phyloP scores from a whole-genome alignment of 169 alveolate genomes.

The Neospora caninum region DNA sequence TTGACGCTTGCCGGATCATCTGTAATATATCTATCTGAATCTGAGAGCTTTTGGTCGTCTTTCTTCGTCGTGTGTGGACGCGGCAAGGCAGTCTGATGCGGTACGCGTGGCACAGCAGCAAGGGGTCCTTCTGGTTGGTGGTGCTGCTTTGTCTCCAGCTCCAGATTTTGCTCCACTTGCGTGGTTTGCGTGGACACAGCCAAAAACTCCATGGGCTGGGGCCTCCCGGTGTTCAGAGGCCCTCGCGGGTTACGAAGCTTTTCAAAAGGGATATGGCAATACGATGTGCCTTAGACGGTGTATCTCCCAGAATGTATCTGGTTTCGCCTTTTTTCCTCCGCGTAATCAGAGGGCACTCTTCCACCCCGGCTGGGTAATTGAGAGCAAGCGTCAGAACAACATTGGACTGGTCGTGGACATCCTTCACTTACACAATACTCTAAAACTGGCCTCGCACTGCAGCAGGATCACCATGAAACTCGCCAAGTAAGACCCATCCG shows the following conservation, averaged over 20 bases:
- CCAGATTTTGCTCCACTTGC: too few relatives aligned
- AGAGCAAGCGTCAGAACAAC: conserved; percentile 41
- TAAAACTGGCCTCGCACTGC: conserved; percentile 46
- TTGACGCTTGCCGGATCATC: too few relatives aligned
- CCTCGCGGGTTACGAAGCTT: too few relatives aligned
- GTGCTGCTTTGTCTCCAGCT: too few relatives aligned
- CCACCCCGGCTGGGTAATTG: conserved; percentile 38
- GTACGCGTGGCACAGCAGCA: neutral
- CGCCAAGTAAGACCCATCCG: conserved; percentile 34
- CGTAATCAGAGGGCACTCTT: conserved; percentile 46
- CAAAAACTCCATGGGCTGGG: too few relatives aligned
- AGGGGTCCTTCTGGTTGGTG: too few relatives aligned
- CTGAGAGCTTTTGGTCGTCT: neutral
- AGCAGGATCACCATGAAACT: conserved; percentile 47
- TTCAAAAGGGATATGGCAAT: too few relatives aligned
- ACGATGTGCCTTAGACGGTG: too few relatives aligned
- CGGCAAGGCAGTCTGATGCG: too few relatives aligned
- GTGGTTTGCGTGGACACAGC: too few relatives aligned
- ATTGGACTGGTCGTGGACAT: conserved; percentile 36
- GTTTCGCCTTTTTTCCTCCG: neutral
- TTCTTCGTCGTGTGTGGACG: neutral
- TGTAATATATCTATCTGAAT: too few relatives aligned
- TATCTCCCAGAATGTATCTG: neutral
- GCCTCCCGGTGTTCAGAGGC: too few relatives aligned
- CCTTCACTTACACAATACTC: conserved; percentile 37